Evolutionary conservation across 495 filamentous ascomycete species (phyloP), one percentile per base, ranked within the genome.

Genomic region (Tricharina praecox): DNA sequence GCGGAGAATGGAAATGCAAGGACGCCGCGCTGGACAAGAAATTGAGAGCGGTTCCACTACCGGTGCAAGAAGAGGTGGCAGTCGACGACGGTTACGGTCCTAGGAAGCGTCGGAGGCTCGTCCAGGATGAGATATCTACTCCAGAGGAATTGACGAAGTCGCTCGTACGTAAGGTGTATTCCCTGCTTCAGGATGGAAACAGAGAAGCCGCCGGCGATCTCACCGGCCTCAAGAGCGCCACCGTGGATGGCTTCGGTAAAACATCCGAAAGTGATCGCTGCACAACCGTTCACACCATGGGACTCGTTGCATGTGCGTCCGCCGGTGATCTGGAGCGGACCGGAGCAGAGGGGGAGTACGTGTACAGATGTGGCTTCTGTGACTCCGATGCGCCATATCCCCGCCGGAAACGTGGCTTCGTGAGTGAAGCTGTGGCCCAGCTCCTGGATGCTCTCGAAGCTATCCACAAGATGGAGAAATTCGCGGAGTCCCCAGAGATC

Each of bases 401-500:
- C 3, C 60, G 43, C 45, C 55, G 48, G 40, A 28, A 26, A n/a
- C 46, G 30, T 23, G 36, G 47, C 24, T 54, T 44, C 59, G 52
- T 61, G 50, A 58, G 49, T 47, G 53, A 37, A 18, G 53, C 63
- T 33, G 69, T 67, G 51, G 60, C 67, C 47, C 65, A 71, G 43
- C 49, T 74, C 18, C 67, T 77, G 43, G 53, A 61, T 5, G 65
- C 74, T 4, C 70, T 93, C 45, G 58, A 65, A 18, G 65, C 65
- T 11, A 62, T 93, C 24, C 62, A 78, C 4, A 65, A 73, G 45
- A 51, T 73, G 16, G 67, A 72, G 2, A 68, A 63, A 16, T 74
- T 86, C 35, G 61, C 68, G n/a, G 71, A 74, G 36, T 73, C 72
- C 3, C 68, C 69, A 21, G 70, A 70, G 39, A 67, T 76, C 34